These are phyloP conservation scores for Arabidopsis hybrid DNA, from an alignment of 441 rosid species.

Conservation along the genomic window DNA sequence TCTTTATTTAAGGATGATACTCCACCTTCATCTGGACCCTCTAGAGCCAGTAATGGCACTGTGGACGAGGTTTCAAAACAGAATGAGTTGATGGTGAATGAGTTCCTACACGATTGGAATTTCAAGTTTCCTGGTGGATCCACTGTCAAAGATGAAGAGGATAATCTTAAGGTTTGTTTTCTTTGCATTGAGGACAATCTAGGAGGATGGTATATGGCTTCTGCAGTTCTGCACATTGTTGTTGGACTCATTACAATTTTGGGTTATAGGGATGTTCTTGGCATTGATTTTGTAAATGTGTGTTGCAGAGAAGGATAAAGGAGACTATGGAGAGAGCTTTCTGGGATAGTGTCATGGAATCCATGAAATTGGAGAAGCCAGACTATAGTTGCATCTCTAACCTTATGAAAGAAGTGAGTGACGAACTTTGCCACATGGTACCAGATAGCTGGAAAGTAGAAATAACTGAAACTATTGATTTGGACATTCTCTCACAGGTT, in stretches of 20 bases:
- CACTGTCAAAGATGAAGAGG: slow-evolving; percentile 47
- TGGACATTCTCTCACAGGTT: slow-evolving; percentile 84
- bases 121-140: slow-evolving; percentile 55
- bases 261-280: slow-evolving; percentile 13
- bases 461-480: slow-evolving; percentile 76
- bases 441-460: slow-evolving; percentile 85
- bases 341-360: slow-evolving; percentile 82
- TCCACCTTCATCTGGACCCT: slow-evolving; percentile 40
- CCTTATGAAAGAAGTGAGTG: slow-evolving; percentile 91
- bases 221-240: slow-evolving; percentile 19
- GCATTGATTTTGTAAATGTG: slow-evolving; percentile 19
- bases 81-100: slow-evolving; percentile 87
- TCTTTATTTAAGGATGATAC: slow-evolving; percentile 66
- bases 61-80: slow-evolving; percentile 49
- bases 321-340: slow-evolving; percentile 87
- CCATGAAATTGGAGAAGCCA: slow-evolving; percentile 65
- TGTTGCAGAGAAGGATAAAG: slow-evolving; percentile 65
- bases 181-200: slow-evolving; percentile 17
- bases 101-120: slow-evolving; percentile 62
- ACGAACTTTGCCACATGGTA: slow-evolving; percentile 84
- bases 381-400: slow-evolving; percentile 67
- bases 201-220: not conserved
- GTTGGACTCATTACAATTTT: not conserved
- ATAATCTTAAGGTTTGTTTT: slow-evolving; percentile 65
- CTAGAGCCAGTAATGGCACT: slow-evolving; percentile 43